Evolutionary conservation across 2,329 filamentous ascomycete genomes (phyloP).

Genomic region (Chaetomiaceae sp.): DNA sequence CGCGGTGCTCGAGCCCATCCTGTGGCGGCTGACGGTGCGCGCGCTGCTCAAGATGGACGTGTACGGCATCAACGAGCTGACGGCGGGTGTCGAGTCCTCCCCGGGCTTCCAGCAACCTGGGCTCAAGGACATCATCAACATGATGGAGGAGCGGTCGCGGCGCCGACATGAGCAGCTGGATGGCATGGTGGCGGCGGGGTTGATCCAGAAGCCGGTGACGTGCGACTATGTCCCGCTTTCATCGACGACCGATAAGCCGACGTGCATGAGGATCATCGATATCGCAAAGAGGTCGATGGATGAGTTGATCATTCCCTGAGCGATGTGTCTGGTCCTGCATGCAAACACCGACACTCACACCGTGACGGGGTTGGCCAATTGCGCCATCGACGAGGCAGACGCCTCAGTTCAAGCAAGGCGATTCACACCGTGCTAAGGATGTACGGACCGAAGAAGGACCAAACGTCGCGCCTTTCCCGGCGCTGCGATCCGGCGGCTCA

Average conservation of each 20-base stretch:
- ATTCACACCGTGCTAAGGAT: no score
- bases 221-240: conserved; percentile 30
- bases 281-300: conserved; percentile 52
- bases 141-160: conserved; percentile 49
- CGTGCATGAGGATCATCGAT: conserved; percentile 50
- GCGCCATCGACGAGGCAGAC: no score
- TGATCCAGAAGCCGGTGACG: conserved; percentile 17
- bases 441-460: no score
- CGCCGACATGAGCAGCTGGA: conserved; percentile 49
- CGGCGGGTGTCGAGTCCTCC: neutral
- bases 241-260: conserved; percentile 34
- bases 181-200: conserved; percentile 38
- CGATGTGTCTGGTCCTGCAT: neutral
- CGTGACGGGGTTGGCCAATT: no score
- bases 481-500: no score
- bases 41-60: conserved; percentile 54
- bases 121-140: conserved; percentile 49
- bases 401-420: no score
- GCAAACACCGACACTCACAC: neutral
- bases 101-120: conserved; percentile 40
- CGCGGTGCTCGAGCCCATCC: conserved; percentile 44
- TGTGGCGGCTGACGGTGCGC: conserved; percentile 52
- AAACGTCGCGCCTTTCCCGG: no score
- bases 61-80: conserved; percentile 43
- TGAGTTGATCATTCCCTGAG: conserved; percentile 50